Evolutionary conservation across 352 stramenopile species (phyloP).

Genomic region (Pythium brassicae): DNA sequence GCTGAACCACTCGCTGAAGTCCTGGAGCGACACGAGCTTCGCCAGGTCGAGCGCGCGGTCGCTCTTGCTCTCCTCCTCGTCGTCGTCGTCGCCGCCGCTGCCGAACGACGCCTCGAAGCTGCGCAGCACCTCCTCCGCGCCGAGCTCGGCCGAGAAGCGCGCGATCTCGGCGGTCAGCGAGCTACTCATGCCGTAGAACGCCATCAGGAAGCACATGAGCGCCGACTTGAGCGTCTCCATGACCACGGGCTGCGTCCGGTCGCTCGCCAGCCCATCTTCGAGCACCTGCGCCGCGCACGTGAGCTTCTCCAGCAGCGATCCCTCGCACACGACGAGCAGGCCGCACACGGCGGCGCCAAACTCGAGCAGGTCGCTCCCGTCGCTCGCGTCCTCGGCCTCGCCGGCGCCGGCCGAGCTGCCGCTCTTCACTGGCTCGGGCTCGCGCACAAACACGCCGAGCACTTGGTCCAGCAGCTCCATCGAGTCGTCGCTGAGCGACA

Average conservation of each 20-base stretch:
- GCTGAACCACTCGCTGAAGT: slow-evolving; percentile 78
- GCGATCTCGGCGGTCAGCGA: slow-evolving; percentile 68
- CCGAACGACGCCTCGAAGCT: slow-evolving; percentile 34
- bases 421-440: slow-evolving; percentile 26
- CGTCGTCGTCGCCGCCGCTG: slow-evolving; percentile 13
- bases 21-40: slow-evolving; percentile 44
- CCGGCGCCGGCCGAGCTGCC: slow-evolving; percentile 17
- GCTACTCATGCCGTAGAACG: slow-evolving; percentile 81
- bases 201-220: slow-evolving; percentile 77
- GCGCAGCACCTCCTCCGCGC: slow-evolving; percentile 60
- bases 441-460: slow-evolving; percentile 58
- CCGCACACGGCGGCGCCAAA: slow-evolving; percentile 51
- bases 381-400: slow-evolving; percentile 38
- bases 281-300: slow-evolving; percentile 40
- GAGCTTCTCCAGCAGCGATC: slow-evolving; percentile 54
- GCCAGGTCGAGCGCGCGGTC: slow-evolving; percentile 27
- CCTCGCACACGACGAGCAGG: slow-evolving; percentile 61
- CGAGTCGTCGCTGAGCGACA: slow-evolving; percentile 52
- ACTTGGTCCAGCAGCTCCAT: slow-evolving; percentile 60
- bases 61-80: slow-evolving; percentile 21
- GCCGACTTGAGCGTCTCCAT: slow-evolving; percentile 58
- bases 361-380: slow-evolving; percentile 49
- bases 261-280: slow-evolving; percentile 21
- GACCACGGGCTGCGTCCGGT: slow-evolving; percentile 29
- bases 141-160: slow-evolving; percentile 63